Evolutionary conservation across 73 alveolate genomes (phyloP).

Genomic region (Tetrahymena borealis): DNA sequence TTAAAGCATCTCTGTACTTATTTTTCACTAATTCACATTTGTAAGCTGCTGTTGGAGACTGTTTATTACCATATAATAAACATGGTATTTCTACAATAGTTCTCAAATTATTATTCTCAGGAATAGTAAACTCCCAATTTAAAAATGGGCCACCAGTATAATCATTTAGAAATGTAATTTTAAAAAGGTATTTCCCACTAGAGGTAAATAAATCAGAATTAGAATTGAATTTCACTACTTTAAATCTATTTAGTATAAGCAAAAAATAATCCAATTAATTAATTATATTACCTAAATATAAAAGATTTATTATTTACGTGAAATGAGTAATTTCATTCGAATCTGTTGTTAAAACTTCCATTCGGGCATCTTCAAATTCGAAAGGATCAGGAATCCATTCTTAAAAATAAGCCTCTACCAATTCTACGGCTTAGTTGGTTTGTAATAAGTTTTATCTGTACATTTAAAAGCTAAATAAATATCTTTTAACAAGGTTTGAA

Average conservation of each 20-base stretch:
- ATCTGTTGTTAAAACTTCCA: background rate
- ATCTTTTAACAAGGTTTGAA: background rate
- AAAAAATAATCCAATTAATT: no score
- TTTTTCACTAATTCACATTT: no score
- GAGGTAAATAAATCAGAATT: no score
- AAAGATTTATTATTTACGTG: background rate
- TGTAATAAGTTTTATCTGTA: background rate
- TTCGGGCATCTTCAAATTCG: background rate
- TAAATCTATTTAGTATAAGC: background rate
- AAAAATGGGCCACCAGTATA: background rate
- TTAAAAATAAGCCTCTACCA: background rate
- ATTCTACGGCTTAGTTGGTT: no score
- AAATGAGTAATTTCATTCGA: background rate
- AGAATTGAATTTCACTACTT: no score
- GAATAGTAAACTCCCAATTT: background rate
- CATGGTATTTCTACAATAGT: background rate
- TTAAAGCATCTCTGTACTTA: no score
- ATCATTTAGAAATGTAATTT: background rate
- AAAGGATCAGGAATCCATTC: background rate
- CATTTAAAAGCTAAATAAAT: background rate
- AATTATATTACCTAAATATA: no score
- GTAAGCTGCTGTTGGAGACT: background rate
- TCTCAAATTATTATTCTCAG: background rate
- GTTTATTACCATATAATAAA: background rate
- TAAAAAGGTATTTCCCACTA: background rate